Base-by-base conservation (phyloP, 2,329 filamentous ascomycete species). In the Calonectria pseudoturangicola region DNA sequence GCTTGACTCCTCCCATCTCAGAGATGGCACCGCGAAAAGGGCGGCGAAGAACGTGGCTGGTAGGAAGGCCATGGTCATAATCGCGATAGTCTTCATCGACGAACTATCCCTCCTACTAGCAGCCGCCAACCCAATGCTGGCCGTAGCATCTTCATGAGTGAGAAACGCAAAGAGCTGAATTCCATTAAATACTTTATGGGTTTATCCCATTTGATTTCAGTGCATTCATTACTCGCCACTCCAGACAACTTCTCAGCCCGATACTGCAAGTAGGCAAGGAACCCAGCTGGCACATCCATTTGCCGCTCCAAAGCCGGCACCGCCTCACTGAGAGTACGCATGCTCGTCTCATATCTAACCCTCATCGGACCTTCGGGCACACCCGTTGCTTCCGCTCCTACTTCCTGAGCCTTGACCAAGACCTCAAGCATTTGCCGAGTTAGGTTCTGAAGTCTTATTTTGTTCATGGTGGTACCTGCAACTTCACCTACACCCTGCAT, bases 61-160 rank as follows among this genome's bases (percentile, higher is more conserved):
- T 15, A 64, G 39, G 18, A 64, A 64, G 12, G 41, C 27, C 60
- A 64, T 64, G 15, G 41, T 48, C 60, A 48, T 48, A 16, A 64
- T n/a, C 7, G 27, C 41, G 18, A 48, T 43, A 4, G 18, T 16
- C 43, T 64, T 64, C 41, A 47, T 64, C 6, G 60, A 64, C 41
- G 27, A 64, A 18, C 60, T 48, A 18, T 64, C 60, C 15, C 13
- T 27, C 8, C 21, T n/a, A 15, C 39, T 30, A 3, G 41, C 41
- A 16, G 21, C 43, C 10, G 41, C 60, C 25, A 63, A 25, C 15
- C 27, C 13, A 18, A 48, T 63, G 58, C 58, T 63, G 13, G 58
- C 39, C 13, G 41, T 21, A 5, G 58, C 58, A 63, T 63, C 21
- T 25, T 63, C 39, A 12, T 41, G 58, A 6, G 58, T 50, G 5